phyloP scores from a whole-genome alignment of 257 asterid species.

The Solanum stenotomum region DNA sequence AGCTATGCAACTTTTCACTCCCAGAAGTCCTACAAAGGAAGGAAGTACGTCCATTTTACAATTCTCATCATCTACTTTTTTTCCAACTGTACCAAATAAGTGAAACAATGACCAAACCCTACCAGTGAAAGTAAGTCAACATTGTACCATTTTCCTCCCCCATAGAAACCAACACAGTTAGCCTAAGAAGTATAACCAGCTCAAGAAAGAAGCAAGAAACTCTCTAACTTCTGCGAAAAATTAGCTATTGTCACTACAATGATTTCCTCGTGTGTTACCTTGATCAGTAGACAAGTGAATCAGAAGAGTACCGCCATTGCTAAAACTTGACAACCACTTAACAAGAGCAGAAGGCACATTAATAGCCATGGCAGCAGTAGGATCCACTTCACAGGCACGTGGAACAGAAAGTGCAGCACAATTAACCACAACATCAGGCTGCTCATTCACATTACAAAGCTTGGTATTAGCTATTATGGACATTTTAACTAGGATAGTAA shows the following conservation, averaged over 20 bases:
- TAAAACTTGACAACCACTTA: constrained; percentile 69
- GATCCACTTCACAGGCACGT: constrained; percentile 81
- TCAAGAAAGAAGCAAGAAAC: neutral
- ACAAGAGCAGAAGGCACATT: constrained; percentile 79
- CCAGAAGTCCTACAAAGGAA: neutral
- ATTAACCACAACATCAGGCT: constrained; percentile 94
- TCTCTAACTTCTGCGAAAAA: neutral
- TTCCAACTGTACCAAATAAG: neutral
- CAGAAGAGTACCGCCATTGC: constrained; percentile 30
- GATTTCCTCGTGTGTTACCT: constrained; percentile 31
- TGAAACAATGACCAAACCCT: neutral
- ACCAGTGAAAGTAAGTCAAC: neutral
- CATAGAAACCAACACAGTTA: neutral
- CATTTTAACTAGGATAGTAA: neutral
- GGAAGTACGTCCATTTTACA: neutral
- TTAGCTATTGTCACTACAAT: neutral
- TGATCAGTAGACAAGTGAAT: constrained; percentile 95
- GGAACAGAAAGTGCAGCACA: constrained; percentile 94
- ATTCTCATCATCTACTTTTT: neutral
- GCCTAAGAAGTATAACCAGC: neutral
- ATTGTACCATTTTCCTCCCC: neutral
- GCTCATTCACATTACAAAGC: constrained; percentile 13
- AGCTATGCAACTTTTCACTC: neutral
- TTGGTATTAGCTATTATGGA: neutral
- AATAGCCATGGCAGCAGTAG: constrained; percentile 69